phyloP scores from a whole-genome alignment of 1,139 yeast genomes.

The Kodamaea sp. region DNA sequence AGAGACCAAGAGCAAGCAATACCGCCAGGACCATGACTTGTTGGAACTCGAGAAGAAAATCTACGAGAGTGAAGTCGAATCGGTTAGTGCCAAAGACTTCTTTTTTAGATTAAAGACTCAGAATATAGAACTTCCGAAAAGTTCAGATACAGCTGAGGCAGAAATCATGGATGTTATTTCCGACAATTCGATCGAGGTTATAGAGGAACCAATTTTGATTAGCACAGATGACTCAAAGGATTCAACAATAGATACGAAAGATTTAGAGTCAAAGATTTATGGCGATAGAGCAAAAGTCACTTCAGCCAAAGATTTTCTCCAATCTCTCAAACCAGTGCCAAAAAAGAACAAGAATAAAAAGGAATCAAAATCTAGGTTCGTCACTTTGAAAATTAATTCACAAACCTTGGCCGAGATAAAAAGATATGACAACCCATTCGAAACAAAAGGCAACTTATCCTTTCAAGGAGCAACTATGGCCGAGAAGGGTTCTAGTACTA shows the following conservation, averaged over 20 bases:
- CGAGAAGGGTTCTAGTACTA: neutral
- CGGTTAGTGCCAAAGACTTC: constrained; percentile 36
- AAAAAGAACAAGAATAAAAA: constrained; percentile 11
- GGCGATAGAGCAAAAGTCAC: constrained; percentile 22
- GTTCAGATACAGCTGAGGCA: neutral
- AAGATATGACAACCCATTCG: constrained; percentile 32
- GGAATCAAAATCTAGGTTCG: constrained; percentile 15
- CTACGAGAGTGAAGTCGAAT: constrained; percentile 18
- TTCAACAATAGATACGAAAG: constrained; percentile 3
- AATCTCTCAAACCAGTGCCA: constrained; percentile 8
- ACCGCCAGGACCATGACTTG: constrained; percentile 22
- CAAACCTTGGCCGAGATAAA: constrained; percentile 28
- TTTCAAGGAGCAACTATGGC: constrained; percentile 1
- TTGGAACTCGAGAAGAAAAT: constrained; percentile 38
- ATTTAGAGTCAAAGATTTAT: constrained; percentile 21
- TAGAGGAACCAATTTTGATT: constrained; percentile 5
- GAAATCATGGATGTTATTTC: too few relatives aligned
- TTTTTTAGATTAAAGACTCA: constrained; percentile 24
- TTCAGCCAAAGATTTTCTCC: constrained; percentile 21
- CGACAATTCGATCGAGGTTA: constrained; percentile 1
- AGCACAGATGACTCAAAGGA: constrained; percentile 5
- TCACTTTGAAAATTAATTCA: constrained; percentile 30
- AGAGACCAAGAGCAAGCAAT: constrained; percentile 16
- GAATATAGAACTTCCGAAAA: constrained; percentile 1
- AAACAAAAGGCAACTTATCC: constrained; percentile 25